Evolutionary conservation across 2,329 filamentous ascomycete genomes (phyloP).

Genomic region (Juglanconis oblonga): DNA sequence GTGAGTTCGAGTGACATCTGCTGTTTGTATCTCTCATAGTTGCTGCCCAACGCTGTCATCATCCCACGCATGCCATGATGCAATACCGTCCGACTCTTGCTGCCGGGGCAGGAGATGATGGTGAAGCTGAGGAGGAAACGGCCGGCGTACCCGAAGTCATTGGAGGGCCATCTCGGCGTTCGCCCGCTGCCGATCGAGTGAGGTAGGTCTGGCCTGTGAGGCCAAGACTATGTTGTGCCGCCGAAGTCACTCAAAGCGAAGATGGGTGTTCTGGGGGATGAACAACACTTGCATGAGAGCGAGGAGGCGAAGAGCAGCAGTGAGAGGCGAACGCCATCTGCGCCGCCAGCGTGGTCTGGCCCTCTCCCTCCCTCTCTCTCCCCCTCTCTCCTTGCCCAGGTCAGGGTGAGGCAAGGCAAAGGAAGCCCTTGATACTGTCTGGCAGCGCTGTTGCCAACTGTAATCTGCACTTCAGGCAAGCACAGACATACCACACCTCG

Average conservation of each 20-base stretch:
- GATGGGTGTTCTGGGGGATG: not conserved
- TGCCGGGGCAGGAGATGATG: not conserved
- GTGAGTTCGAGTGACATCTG: conserved; percentile 40
- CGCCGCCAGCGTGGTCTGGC: not conserved
- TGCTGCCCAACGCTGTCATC: not conserved
- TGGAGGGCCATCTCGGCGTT: not conserved
- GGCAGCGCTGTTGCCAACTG: not conserved
- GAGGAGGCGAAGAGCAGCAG: not conserved
- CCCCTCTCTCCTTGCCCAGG: not conserved
- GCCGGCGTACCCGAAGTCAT: not conserved
- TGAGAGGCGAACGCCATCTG: not conserved
- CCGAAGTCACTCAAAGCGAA: not conserved
- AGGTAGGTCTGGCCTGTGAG: not conserved
- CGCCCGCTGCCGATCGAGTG: conserved; percentile 13
- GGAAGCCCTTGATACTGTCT: not conserved
- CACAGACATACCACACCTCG: conserved; percentile 7
- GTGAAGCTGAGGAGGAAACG: not conserved
- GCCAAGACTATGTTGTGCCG: not conserved
- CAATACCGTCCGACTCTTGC: not conserved
- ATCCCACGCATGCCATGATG: not conserved
- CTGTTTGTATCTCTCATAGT: not conserved
- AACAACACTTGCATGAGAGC: conserved; percentile 9
- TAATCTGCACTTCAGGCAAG: not conserved
- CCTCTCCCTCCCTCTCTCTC: not conserved
- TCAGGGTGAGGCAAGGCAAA: not conserved